These are phyloP conservation scores for Pythium volutum DNA, from an alignment of 352 stramenopile genomes.

Conservation along the genomic window DNA sequence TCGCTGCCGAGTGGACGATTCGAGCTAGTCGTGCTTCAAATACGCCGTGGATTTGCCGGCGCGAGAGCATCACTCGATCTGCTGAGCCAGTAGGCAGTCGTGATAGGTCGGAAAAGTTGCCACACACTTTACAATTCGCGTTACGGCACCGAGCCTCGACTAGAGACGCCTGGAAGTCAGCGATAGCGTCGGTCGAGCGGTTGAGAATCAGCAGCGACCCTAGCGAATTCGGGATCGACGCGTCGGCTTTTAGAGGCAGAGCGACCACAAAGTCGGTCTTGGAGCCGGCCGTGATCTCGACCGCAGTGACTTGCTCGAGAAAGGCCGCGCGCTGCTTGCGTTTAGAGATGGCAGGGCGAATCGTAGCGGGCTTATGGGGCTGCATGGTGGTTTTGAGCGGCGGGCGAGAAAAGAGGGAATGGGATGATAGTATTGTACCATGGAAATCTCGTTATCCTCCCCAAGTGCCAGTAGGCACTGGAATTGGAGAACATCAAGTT, in stretches of 20 bases:
- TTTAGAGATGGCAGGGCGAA: neutral
- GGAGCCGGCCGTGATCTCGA: constrained; percentile 4
- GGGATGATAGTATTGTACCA: too few species aligned
- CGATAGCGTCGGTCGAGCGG: neutral
- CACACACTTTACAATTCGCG: neutral
- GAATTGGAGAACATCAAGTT: too few species aligned
- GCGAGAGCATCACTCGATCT: neutral
- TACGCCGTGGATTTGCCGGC: neutral
- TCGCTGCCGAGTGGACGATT: neutral
- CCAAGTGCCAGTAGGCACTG: too few species aligned
- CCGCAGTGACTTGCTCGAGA: neutral
- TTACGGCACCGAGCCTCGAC: neutral
- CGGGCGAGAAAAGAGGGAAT: too few species aligned
- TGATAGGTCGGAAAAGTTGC: neutral
- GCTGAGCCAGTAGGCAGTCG: neutral
- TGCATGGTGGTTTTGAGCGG: too few species aligned
- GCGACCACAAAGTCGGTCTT: constrained; percentile 2
- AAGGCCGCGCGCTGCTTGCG: neutral
- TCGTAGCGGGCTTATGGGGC: neutral
- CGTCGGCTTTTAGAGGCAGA: neutral
- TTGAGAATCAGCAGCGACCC: neutral
- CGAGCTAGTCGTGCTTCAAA: neutral
- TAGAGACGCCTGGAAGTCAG: neutral
- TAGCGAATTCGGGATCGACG: neutral
- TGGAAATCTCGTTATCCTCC: too few species aligned